Evolutionary conservation across 345 rosid species (phyloP).

Genomic region (Citrus hindsii): DNA sequence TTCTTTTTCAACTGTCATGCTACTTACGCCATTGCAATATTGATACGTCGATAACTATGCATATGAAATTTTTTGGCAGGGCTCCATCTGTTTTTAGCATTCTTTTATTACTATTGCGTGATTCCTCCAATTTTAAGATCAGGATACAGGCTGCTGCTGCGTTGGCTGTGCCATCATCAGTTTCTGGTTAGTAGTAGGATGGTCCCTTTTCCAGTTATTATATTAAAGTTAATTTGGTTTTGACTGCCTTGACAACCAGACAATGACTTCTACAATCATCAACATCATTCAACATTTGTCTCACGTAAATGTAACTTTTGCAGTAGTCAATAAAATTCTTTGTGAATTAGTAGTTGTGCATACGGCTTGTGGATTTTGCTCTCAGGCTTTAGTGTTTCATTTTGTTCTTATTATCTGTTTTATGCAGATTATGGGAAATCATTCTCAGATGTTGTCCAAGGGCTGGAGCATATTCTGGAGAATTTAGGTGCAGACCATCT

Average conservation of each 20-base stretch:
- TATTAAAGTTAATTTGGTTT: conserved; percentile 1
- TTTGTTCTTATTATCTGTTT: conserved; percentile 12
- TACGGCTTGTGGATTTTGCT: neutral
- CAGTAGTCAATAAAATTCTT: neutral
- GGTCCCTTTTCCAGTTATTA: conserved; percentile 3
- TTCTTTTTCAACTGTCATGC: neutral
- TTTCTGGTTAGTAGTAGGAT: conserved; percentile 45
- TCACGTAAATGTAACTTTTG: neutral
- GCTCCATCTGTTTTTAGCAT: conserved; percentile 85
- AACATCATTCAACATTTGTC: neutral
- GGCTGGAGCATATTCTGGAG: conserved; percentile 69
- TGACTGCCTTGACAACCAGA: neutral
- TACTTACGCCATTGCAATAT: neutral
- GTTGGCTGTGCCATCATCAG: conserved; percentile 73
- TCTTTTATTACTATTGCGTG: conserved; percentile 73
- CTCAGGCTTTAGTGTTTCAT: neutral
- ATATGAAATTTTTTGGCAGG: conserved; percentile 42
- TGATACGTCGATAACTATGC: neutral
- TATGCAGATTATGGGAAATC: conserved; percentile 77
- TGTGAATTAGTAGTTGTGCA: neutral
- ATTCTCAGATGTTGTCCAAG: conserved; percentile 85
- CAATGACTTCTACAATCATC: neutral
- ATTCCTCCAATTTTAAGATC: conserved; percentile 90
- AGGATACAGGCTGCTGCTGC: conserved; percentile 98
- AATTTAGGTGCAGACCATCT: conserved; percentile 60